Evolutionary conservation across 257 asterid species (phyloP).

Genomic region (Pogostemon cablin): DNA sequence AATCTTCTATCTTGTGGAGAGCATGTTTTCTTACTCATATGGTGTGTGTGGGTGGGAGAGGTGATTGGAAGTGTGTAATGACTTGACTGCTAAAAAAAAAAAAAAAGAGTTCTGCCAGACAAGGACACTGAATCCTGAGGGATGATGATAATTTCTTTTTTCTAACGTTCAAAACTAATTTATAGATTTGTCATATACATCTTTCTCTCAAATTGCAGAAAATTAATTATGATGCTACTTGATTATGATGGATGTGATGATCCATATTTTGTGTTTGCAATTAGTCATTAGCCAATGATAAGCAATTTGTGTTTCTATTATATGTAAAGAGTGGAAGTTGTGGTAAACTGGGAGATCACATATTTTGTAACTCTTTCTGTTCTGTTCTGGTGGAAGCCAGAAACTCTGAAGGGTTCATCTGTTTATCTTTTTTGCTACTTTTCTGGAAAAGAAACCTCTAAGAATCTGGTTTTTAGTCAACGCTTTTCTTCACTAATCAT

Average conservation of each 20-base stretch:
- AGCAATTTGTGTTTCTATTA: constrained; percentile 12
- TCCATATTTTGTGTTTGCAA: constrained; percentile 12
- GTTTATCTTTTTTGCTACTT: constrained; percentile 21
- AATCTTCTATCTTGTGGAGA: constrained; percentile 13
- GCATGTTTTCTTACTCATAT: neutral
- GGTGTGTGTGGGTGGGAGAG: neutral
- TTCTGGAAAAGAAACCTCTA: neutral
- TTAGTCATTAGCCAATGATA: constrained; percentile 7
- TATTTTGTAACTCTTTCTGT: neutral
- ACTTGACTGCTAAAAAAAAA: neutral
- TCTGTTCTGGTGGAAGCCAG: constrained; percentile 7
- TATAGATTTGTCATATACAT: neutral
- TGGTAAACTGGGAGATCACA: constrained; percentile 3
- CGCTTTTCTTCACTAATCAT: constrained; percentile 6
- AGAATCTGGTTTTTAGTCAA: constrained; percentile 6
- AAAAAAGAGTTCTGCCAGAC: neutral
- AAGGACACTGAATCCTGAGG: constrained; percentile 6
- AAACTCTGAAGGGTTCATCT: neutral
- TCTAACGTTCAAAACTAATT: neutral
- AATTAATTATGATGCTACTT: constrained; percentile 5
- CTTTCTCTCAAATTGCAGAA: constrained; percentile 21
- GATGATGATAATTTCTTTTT: constrained; percentile 5
- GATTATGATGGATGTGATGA: neutral
- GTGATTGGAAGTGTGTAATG: neutral
- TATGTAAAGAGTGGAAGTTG: constrained; percentile 14